phyloP scores from a whole-genome alignment of 352 stramenopile genomes.

The Blastocystis sp. region DNA sequence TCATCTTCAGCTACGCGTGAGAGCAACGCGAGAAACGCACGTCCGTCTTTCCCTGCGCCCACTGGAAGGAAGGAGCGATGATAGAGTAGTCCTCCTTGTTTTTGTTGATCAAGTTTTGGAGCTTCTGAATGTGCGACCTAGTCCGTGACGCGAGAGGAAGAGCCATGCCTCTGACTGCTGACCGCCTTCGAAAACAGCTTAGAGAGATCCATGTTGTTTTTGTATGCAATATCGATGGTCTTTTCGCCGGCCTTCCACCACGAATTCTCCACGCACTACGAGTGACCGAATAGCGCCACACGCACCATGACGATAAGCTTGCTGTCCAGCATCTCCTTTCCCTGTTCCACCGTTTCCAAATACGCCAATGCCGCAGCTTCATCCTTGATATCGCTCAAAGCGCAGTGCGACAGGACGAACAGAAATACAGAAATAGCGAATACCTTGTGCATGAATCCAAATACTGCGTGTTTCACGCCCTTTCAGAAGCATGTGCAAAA shows the following conservation, averaged over 20 bases:
- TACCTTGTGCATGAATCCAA: no score
- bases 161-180: conserved; percentile 24
- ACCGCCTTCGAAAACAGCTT: conserved; percentile 49
- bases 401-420: background rate
- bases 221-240: conserved; percentile 51
- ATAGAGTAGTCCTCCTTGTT: conserved; percentile 70
- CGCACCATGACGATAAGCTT: conserved; percentile 24
- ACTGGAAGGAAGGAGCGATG: conserved; percentile 68
- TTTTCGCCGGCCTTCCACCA: conserved; percentile 74
- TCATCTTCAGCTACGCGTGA: conserved; percentile 70
- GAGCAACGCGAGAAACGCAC: background rate
- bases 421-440: no score
- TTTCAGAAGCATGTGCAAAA: no score
- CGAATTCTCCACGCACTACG: conserved; percentile 67
- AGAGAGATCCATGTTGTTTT: conserved; percentile 62
- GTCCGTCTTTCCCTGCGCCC: conserved; percentile 64
- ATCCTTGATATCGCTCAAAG: background rate
- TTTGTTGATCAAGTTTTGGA: conserved; percentile 72
- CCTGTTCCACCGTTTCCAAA: conserved; percentile 38
- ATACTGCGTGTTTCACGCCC: no score
- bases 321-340: conserved; percentile 29
- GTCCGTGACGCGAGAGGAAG: no score
- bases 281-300: background rate
- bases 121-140: conserved; percentile 61
- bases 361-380: conserved; percentile 15